A percentile compares a stretch with the other conserved stretches of the same genome.
These are phyloP conservation scores for Paramecium sexaurelia DNA, from an alignment of 73 alveolate species.

Conservation along the genomic window DNA sequence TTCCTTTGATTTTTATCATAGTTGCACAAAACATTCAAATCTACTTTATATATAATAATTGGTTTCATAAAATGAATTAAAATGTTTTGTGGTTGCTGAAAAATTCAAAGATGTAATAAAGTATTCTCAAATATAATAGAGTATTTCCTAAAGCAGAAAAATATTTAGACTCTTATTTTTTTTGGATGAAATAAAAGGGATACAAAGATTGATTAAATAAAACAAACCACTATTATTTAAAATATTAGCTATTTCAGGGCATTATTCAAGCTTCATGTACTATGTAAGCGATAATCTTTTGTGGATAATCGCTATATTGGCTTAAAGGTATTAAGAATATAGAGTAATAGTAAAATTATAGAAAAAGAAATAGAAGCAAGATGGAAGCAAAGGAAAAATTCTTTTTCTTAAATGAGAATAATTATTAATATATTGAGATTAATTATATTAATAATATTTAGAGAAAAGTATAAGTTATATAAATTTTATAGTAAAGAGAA, in stretches of 20 bases:
- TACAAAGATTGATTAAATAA: conserved; percentile 62
- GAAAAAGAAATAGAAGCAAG: conserved; percentile 30
- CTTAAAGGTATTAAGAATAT: conserved; percentile 19
- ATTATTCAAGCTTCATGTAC: conserved; percentile 77
- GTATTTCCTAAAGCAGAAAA: conserved; percentile 79
- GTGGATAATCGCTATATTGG: conserved; percentile 66
- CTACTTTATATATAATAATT: conserved; percentile 7
- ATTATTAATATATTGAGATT: conserved; percentile 48
- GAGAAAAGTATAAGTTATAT: background rate
- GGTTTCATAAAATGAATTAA: background rate
- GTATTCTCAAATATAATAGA: conserved; percentile 42
- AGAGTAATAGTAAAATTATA: background rate
- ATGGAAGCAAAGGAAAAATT: conserved; percentile 63
- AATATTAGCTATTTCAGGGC: conserved; percentile 67
- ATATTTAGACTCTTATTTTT: conserved; percentile 77
- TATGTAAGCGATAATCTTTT: conserved; percentile 83
- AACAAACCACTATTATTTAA: conserved; percentile 69
- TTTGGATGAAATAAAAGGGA: conserved; percentile 75
- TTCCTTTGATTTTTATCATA: conserved; percentile 71
- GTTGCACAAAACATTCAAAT: conserved; percentile 72
- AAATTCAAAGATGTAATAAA: conserved; percentile 43
- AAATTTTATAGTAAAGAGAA: background rate
- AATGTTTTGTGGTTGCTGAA: conserved; percentile 43
- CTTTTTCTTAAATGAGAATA: conserved; percentile 63
- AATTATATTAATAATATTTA: conserved; percentile 16